phyloP scores from a whole-genome alignment of 2,329 filamentous ascomycete species.

The Cadophora sp. region DNA sequence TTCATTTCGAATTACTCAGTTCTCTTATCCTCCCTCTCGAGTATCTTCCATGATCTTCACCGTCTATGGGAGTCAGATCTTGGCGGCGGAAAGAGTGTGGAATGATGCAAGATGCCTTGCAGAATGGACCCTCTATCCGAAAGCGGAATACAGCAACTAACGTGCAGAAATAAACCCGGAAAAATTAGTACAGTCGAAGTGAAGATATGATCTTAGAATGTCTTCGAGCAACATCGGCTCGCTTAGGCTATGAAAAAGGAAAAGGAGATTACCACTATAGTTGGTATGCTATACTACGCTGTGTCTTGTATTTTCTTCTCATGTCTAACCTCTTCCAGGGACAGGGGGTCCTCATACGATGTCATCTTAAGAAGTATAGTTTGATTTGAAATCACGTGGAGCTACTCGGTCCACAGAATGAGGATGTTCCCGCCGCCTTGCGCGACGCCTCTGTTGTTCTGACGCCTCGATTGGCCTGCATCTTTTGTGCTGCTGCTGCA shows the following conservation, averaged over 20 bases:
- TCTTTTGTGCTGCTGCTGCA: not conserved
- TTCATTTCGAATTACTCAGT: not conserved
- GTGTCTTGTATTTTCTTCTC: not conserved
- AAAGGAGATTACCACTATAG: not conserved
- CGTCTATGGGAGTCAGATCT: not conserved
- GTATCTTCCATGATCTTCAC: conserved; percentile 4
- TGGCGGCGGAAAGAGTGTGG: not conserved
- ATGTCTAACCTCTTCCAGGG: not conserved
- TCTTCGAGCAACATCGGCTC: not conserved
- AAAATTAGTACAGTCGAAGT: not conserved
- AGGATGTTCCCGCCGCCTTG: not conserved
- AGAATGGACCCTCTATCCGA: not conserved
- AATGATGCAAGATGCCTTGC: conserved; percentile 12
- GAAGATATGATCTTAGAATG: too few relatives aligned
- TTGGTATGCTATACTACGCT: not conserved
- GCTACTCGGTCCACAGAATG: not conserved
- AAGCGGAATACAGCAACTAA: too few relatives aligned
- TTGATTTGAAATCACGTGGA: conserved; percentile 17
- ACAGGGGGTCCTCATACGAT: not conserved
- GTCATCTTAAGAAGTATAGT: not conserved
- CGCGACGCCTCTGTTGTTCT: not conserved
- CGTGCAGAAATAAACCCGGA: too few relatives aligned
- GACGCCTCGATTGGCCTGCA: not conserved
- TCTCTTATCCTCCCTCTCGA: not conserved
- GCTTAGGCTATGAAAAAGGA: not conserved